These are phyloP conservation scores for Talaromyces pinophilus DNA, from an alignment of 2,329 filamentous ascomycete species.

Conservation along the genomic window DNA sequence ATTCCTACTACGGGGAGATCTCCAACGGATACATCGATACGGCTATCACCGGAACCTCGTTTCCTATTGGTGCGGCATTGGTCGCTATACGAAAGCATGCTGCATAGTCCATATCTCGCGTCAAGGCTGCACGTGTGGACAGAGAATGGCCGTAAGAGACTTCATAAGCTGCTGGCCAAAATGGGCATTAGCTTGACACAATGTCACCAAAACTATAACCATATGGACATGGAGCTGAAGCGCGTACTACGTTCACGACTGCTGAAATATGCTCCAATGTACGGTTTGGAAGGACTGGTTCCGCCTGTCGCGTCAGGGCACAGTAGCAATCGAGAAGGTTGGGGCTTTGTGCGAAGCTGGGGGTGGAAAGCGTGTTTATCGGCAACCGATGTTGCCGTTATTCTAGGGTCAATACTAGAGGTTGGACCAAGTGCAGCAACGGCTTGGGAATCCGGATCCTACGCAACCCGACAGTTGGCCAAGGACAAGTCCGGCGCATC, in stretches of 20 bases:
- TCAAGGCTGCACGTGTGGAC: conserved; percentile 93
- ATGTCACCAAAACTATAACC: conserved; percentile 92
- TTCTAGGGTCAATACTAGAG: conserved; percentile 88
- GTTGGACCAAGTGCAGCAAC: conserved; percentile 61
- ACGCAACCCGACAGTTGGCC: conserved; percentile 28
- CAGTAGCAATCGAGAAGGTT: conserved; percentile 78
- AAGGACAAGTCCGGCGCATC: conserved; percentile 27
- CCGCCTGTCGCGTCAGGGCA: conserved; percentile 72
- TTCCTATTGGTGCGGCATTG: conserved; percentile 93
- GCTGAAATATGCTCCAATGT: conserved; percentile 86
- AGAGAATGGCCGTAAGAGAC: conserved; percentile 79
- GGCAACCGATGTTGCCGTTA: conserved; percentile 89
- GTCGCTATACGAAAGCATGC: conserved; percentile 98
- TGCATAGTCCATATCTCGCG: conserved; percentile 93
- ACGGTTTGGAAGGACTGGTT: conserved; percentile 91
- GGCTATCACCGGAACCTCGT: conserved; percentile 87
- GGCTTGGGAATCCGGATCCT: conserved; percentile 37
- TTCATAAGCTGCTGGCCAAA: conserved; percentile 93
- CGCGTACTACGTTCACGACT: conserved; percentile 80
- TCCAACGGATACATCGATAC: conserved; percentile 88
- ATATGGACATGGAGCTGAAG: conserved; percentile 98
- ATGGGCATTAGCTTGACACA: conserved; percentile 96
- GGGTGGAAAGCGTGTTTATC: conserved; percentile 94
- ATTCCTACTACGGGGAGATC: conserved; percentile 86
- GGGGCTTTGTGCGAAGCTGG: conserved; percentile 97